phyloP scores from a whole-genome alignment of 495 filamentous ascomycete genomes.

The Podospora fimiseda region DNA sequence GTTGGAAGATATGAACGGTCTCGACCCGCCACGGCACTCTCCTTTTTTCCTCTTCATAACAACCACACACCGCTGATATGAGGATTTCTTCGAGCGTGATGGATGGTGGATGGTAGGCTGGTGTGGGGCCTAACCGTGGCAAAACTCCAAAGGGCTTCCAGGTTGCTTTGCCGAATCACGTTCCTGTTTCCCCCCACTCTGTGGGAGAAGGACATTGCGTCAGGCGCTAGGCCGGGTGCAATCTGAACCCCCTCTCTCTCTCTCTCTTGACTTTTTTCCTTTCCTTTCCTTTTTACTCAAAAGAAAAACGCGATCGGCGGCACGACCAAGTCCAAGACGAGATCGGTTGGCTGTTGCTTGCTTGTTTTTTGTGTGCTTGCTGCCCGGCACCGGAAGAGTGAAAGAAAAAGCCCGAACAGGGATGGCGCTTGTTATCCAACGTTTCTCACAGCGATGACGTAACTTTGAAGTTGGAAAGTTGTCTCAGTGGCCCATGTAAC shows the following conservation, averaged over 20 bases:
- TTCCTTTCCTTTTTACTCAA: background rate
- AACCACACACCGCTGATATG: background rate
- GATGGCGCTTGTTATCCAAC: constrained; percentile 19
- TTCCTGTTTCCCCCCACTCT: background rate
- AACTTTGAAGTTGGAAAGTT: constrained; percentile 24
- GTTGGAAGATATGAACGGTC: too few relatives aligned
- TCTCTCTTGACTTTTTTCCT: background rate
- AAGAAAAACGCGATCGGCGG: background rate
- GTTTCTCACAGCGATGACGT: constrained; percentile 28
- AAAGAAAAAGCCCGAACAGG: constrained; percentile 3
- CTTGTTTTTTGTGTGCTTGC: background rate
- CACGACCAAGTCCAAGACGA: background rate
- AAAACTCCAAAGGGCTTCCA: constrained; percentile 1
- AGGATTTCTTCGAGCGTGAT: too few relatives aligned
- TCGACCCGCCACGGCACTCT: background rate
- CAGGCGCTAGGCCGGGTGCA: constrained; percentile 18
- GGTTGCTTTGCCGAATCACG: constrained; percentile 20
- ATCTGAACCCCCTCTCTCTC: constrained; percentile 10
- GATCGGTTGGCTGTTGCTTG: background rate
- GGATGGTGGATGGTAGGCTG: background rate
- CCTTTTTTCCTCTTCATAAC: background rate
- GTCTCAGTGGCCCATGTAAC: constrained; percentile 22
- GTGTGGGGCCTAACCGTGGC: constrained; percentile 21
- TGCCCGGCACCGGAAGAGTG: background rate
- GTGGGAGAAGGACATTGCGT: constrained; percentile 15